Evolutionary conservation across 371 early-diverging fungal genomes (phyloP).

Genomic region (Mortierella sp.): DNA sequence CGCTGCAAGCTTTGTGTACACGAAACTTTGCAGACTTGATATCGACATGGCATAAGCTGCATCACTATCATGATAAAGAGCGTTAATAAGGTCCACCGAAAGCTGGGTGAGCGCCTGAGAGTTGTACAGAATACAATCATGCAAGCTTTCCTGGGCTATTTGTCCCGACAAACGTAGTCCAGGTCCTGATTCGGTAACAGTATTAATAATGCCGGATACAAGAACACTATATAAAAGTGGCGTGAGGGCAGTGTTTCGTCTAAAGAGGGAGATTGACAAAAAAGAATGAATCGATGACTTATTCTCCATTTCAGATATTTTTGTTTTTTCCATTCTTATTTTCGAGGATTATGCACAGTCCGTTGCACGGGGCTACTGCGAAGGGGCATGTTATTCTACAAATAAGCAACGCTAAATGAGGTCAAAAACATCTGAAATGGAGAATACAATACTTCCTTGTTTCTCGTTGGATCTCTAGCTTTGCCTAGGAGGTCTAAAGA

Average conservation of each 20-base stretch:
- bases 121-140: conserved; percentile 3
- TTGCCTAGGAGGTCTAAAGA: conserved; percentile 3
- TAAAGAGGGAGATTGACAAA: neutral
- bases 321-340: no score
- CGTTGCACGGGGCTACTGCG: no score
- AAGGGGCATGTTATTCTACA: no score
- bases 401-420: no score
- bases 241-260: neutral
- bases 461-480: conserved; percentile 1
- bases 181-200: conserved; percentile 9
- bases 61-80: conserved; percentile 9
- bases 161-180: conserved; percentile 10
- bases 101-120: conserved; percentile 15
- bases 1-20: conserved; percentile 10
- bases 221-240: conserved; percentile 9
- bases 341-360: no score
- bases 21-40: conserved; percentile 7
- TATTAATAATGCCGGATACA: conserved; percentile 14
- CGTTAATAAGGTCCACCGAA: conserved; percentile 2
- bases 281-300: neutral
- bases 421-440: no score
- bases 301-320: no score
- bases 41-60: conserved; percentile 8
- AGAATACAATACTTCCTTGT: no score
- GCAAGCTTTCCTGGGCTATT: conserved; percentile 8